A percentile compares a stretch with the other conserved stretches of the same genome.
Evolutionary conservation across 495 filamentous ascomycete species (phyloP).

Genomic region (Penicillium egyptiacum): DNA sequence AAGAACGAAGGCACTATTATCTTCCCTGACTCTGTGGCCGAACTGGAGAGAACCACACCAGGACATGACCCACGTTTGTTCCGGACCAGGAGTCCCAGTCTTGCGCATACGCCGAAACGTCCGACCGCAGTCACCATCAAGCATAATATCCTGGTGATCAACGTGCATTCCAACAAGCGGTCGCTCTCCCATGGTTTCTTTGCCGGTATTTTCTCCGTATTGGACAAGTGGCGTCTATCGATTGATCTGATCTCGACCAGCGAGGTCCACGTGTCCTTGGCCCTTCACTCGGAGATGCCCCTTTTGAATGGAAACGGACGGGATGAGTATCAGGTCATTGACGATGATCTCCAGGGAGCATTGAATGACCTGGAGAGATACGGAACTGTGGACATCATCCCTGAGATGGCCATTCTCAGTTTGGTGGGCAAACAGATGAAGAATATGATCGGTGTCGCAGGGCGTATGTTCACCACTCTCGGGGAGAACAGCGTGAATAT

Average conservation of each 20-base stretch:
- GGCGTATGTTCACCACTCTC: conserved; percentile 84
- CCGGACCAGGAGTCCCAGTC: conserved; percentile 50
- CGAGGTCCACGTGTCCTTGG: conserved; percentile 95
- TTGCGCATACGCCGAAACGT: conserved; percentile 56
- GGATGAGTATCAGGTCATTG: conserved; percentile 64
- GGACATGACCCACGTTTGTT: conserved; percentile 49
- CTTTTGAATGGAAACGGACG: conserved; percentile 55
- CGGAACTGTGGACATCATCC: conserved; percentile 81
- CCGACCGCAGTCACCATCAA: conserved; percentile 97
- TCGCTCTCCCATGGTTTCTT: conserved; percentile 89
- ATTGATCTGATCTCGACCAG: conserved; percentile 92
- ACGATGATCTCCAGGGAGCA: conserved; percentile 63
- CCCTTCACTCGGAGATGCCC: conserved; percentile 69
- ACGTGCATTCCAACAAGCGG: conserved; percentile 91
- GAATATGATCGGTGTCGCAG: conserved; percentile 87
- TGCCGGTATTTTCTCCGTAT: conserved; percentile 81
- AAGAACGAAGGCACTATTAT: conserved; percentile 85
- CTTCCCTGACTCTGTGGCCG: conserved; percentile 52
- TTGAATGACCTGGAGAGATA: conserved; percentile 69
- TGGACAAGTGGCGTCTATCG: conserved; percentile 74
- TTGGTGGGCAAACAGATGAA: conserved; percentile 94
- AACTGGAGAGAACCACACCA: conserved; percentile 47
- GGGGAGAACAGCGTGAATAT: conserved; percentile 89
- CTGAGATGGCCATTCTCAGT: conserved; percentile 87
- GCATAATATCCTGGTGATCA: conserved; percentile 86